Base-by-base conservation (phyloP, 2,329 filamentous ascomycete species). In the Fusarium sp. region DNA sequence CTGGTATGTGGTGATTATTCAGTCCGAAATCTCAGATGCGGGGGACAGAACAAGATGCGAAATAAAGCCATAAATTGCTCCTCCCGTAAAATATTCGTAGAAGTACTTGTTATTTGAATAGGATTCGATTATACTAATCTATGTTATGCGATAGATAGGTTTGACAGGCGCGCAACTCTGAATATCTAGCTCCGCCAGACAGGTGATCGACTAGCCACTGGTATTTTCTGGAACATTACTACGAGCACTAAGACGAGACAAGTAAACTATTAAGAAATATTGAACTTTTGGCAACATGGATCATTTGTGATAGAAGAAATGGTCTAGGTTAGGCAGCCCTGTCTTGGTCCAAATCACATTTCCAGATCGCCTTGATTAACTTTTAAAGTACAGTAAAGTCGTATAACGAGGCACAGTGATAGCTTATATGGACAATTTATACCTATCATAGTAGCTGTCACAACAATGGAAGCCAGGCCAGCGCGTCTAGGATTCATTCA, bases 1-100 rank as follows among this genome's bases (percentile, higher is more conserved):
- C 67, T 44, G 0, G 59, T 73, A 73, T 74, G 62, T 47, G 67
- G 71, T 73, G 71, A 67, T 73, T 11, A 23, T 2, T 7, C 2
- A 12, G 5, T 12, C 2, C 3, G 13, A 21, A 9, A 30, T 21
- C 18, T 21, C 2, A 21, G 0, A 3, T 5, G 0, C 37, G 37
- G 52, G 3, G 1, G 0, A 32, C 15, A 56, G 3, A 43, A 56
- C 1, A 42, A 32, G 2, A 12, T 8, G 15, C 52, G 52, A 53
- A 6, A n/a, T 11, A n/a, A 8, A 10, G 0, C 1, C 0, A 3
- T 15, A 28, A 7, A 12, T 15, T 46, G 2, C 1, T 28, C 0
- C 5, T 19, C 5, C 3, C 3, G 4, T 21, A 4, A 9, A 5
- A 28, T 6, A 28, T 28, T 28, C 28, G 28, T 28, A 28, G 28